These are phyloP conservation scores for Rhododendron griersonianum DNA, from an alignment of 148 eudicot genomes.

Conservation along the genomic window DNA sequence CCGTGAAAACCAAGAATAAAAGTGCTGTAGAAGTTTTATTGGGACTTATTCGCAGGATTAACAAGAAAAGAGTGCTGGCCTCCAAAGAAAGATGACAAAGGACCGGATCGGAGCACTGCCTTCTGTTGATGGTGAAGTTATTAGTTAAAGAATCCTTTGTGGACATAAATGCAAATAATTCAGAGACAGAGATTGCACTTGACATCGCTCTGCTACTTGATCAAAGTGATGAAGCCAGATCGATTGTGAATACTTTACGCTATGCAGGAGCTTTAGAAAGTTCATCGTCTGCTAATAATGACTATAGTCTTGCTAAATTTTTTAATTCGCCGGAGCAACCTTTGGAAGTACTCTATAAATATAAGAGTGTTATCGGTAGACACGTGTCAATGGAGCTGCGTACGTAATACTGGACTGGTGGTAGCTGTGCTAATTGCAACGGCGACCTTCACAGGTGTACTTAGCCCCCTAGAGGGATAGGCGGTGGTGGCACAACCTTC, in stretches of 20 bases:
- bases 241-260: background rate
- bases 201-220: background rate
- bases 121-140: no score
- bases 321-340: no score
- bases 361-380: rapidly evolving
- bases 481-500: background rate
- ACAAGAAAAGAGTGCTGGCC: background rate
- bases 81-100: no score
- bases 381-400: background rate
- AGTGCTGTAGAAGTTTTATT: background rate
- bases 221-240: background rate
- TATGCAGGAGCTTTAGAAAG: no score
- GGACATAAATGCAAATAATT: no score
- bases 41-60: background rate
- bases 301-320: no score
- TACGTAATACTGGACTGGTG: background rate
- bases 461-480: background rate
- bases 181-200: background rate
- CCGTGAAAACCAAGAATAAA: background rate
- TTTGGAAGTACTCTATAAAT: background rate
- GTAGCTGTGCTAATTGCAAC: background rate
- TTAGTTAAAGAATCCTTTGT: no score
- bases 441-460: background rate
- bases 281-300: background rate
- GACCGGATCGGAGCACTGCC: no score